Evolutionary conservation across 352 stramenopile genomes (phyloP).

Genomic region (Phytophthora nicotianae): DNA sequence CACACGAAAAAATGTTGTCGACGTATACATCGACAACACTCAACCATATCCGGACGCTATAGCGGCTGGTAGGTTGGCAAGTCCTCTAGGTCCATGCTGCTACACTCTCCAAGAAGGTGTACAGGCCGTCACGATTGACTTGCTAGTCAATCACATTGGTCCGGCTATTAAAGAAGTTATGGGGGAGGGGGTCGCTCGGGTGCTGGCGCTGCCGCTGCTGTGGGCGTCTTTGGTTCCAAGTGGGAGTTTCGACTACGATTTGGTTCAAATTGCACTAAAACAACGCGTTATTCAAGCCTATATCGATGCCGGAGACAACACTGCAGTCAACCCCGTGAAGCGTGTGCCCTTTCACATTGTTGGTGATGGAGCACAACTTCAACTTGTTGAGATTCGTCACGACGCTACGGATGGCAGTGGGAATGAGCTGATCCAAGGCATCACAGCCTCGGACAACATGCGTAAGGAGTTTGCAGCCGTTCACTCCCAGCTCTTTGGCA

Average conservation of each 20-base stretch:
- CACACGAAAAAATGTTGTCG: background rate
- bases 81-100: background rate
- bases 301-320: no score
- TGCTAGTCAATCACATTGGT: no score
- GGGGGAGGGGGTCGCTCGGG: background rate
- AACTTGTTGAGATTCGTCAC: no score
- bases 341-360: no score
- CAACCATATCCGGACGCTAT: background rate
- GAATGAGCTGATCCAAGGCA: no score
- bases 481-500: background rate
- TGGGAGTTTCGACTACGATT: slow-evolving; percentile 6
- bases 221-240: background rate
- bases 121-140: no score
- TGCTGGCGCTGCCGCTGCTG: background rate
- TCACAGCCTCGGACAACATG: background rate
- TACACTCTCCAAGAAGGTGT: no score
- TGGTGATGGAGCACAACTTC: no score
- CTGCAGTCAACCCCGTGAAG: no score
- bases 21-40: background rate
- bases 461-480: background rate
- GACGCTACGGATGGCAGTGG: background rate
- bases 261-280: background rate
- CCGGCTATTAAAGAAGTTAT: background rate
- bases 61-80: background rate
- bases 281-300: no score